Evolutionary conservation across 495 filamentous ascomycete species (phyloP), one percentile per base, ranked within the genome.

Genomic region (Oleoguttula mirabilis): DNA sequence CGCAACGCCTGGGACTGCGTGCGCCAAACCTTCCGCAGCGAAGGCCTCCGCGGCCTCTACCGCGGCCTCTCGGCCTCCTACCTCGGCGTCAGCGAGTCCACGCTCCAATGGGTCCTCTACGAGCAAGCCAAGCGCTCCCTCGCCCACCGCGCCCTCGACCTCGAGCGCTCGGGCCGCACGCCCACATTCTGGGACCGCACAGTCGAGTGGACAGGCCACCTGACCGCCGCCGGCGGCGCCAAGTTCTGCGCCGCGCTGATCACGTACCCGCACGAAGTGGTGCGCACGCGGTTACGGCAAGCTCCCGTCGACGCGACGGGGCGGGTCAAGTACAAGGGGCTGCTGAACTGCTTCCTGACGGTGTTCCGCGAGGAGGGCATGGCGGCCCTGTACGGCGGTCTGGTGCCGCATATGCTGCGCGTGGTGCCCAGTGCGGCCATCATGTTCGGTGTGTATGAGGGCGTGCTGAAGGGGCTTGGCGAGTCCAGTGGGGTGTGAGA

Each of bases 361-460:
- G 77, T 93, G 43, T 83, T 73, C 59, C 83, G 82, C 52, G 82
- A 93, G 58, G 86, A 94, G 64, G 83, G 86, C 22, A 69, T 90
- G 63, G 68, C 72, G 1, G 80, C 75, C 6, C 62, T 94, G 39
- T 94, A 94, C 54, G 86, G 86, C 41, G 87, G 86, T 11, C 61
- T 94, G 55, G 85, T 82, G 21, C 84, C 86, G 19, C 86, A 94
- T 57, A 76, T 94, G 53, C 67, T 88, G 47, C 74, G 86, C 25
- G 86, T 86, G 10, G 84, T 94, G 3, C 86, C 86, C 4, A 86
- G 81, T 37, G 86, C 86, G 10, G 82, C 82, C 38, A 88, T 94
- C 56, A 93, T 88, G 70, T 88, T 93, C 53, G 84, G 84, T 45
- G 87, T 85, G 60, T 94, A 93, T 60, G 85, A 93, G 60, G 76